Evolutionary conservation across 495 filamentous ascomycete species (phyloP).

Genomic region (Daldinia concentrica): DNA sequence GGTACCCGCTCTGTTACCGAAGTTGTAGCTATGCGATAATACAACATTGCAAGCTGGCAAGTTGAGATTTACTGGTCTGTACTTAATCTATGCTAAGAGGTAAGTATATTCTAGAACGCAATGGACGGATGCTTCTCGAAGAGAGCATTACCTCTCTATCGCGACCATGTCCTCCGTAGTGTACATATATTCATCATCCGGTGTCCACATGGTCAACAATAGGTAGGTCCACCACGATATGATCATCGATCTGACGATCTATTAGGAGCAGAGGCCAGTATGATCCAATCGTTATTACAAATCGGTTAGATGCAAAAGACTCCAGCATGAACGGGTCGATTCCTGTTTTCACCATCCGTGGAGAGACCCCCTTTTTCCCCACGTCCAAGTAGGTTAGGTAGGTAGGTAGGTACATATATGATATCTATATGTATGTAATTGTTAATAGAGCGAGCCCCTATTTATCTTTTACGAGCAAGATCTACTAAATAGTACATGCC

Average conservation of each 20-base stretch:
- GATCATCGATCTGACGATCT: constrained; percentile 41
- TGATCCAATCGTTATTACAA: constrained; percentile 17
- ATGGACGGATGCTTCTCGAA: not conserved
- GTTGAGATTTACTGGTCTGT: not conserved
- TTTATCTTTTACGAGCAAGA: constrained; percentile 22
- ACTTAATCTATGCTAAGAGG: not conserved
- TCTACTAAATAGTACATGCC: constrained; percentile 12
- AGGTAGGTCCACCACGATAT: constrained; percentile 29
- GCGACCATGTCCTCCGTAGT: not conserved
- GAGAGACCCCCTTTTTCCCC: constrained; percentile 36
- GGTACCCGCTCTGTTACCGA: not conserved
- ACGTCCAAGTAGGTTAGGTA: constrained; percentile 7
- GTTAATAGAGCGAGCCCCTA: constrained; percentile 20
- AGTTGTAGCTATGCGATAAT: constrained; percentile 1
- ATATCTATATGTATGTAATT: constrained; percentile 26
- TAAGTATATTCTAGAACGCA: not conserved
- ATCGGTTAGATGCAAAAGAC: constrained; percentile 30
- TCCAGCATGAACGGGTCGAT: constrained; percentile 21
- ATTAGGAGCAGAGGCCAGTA: constrained; percentile 32
- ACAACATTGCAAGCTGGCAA: not conserved
- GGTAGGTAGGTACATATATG: not conserved
- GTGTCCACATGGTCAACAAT: constrained; percentile 4
- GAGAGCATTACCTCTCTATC: not conserved
- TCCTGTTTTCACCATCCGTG: constrained; percentile 22
- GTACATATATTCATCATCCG: not conserved